Conservation (phyloP, 2,329 filamentous ascomycete species). For the Calonectria crousiana region DNA sequence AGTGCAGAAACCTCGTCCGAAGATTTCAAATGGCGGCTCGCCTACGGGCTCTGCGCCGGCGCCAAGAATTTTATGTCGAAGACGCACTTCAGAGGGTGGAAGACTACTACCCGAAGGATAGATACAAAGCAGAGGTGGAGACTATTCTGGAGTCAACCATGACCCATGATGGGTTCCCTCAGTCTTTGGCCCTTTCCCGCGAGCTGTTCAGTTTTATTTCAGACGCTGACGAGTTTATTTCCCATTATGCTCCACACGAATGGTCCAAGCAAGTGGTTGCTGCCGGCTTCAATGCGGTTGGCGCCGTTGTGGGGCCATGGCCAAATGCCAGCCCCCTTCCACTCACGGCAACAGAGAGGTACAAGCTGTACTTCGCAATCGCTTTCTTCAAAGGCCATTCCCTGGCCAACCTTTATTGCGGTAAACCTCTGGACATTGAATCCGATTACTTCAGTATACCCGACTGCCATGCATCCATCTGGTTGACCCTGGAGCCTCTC, state of each 20-base stretch:
- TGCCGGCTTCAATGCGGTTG: too few relatives aligned
- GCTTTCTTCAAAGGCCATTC: neutral
- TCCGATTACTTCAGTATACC: too few relatives aligned
- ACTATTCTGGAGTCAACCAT: neutral
- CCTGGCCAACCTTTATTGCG: neutral
- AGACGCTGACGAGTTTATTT: neutral
- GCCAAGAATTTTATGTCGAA: neutral
- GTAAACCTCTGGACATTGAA: too few relatives aligned
- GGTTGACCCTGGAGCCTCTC: too few relatives aligned
- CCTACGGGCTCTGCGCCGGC: neutral
- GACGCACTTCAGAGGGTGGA: neutral
- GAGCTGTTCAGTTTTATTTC: neutral
- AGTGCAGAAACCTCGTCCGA: neutral
- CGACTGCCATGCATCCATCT: too few relatives aligned
- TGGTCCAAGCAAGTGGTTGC: neutral
- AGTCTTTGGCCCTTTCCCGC: neutral
- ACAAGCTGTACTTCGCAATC: neutral
- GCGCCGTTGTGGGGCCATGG: neutral
- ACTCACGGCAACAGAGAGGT: neutral
- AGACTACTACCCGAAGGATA: neutral
- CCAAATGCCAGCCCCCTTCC: neutral
- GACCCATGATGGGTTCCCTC: neutral
- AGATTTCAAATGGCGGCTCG: neutral
- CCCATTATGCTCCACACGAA: neutral
- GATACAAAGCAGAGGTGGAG: neutral